A percentile compares a stretch with the other conserved stretches of the same genome.
phyloP scores from a whole-genome alignment of 2,329 filamentous ascomycete genomes.

The Penicillium crustosum region DNA sequence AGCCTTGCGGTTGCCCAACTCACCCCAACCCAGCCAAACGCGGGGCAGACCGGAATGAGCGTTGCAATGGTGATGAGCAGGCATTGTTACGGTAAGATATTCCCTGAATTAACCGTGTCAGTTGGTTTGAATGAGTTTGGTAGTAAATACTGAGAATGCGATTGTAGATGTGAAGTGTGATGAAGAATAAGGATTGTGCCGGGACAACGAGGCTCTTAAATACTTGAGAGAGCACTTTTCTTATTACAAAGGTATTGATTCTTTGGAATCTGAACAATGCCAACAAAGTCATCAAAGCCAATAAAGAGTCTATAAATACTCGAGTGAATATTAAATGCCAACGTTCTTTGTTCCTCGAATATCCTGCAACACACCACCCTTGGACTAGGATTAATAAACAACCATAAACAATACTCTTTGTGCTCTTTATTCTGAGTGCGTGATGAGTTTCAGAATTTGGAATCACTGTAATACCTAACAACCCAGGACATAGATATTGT shows the following conservation, averaged over 20 bases:
- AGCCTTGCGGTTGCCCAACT: constrained; percentile 4
- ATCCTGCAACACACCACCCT: background rate
- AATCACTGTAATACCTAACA: no score
- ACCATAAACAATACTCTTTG: background rate
- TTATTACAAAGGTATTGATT: background rate
- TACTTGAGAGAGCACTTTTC: background rate
- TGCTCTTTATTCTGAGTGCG: background rate
- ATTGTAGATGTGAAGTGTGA: background rate
- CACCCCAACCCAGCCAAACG: constrained; percentile 6
- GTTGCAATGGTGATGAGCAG: background rate
- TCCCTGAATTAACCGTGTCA: background rate
- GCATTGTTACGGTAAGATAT: background rate
- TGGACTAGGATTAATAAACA: background rate
- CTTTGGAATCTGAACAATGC: background rate
- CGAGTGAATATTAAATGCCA: background rate
- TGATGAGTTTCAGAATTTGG: background rate
- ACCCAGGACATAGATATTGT: background rate
- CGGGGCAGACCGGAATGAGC: constrained; percentile 1
- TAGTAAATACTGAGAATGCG: background rate
- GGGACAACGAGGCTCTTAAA: background rate
- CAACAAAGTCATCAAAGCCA: background rate
- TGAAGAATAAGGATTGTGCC: background rate
- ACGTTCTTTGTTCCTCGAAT: background rate
- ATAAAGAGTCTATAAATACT: constrained; percentile 1
- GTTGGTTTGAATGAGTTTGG: background rate